Evolutionary conservation across 805 yeast species (phyloP), one percentile per base, ranked within the genome.

Genomic region (Candida silvicultrix): DNA sequence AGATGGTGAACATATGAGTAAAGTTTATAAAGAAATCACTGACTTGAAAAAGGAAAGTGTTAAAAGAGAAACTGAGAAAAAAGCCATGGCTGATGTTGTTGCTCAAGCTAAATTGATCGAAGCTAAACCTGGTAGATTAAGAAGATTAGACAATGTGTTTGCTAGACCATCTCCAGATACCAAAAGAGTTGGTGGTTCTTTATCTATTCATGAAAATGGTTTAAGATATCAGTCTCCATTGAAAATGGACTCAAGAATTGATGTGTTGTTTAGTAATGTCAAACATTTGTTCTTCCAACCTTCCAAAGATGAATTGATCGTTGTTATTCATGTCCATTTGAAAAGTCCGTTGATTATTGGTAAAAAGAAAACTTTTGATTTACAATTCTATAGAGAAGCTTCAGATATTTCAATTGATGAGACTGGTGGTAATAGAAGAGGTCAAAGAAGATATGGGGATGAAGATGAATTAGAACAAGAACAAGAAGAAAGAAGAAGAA

Each of bases 391-490:
- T 71, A 77, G 98, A 52, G 99, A 94, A 66, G 98, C 97, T 12
- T 82, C 95, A 28, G 99, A 94, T 62, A 85, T 89, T 75, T 82
- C 95, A 3, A 89, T 89, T 58, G 99, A 94, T 67, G 99, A 94
- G 68, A 94, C 99, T 18, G 96, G 97, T 53, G 83, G 96, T 51
- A 84, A 88, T 69, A 81, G 97, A 66, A 78, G 77, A 53, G 84
- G 83, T 65, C 78, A 78, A 54, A 72, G 94, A 63, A 70, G 94
- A 60, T 94, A 94, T 63, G 99, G 99, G 41, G 99, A 94, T 64
- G 99, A 94, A 66, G 99, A 94, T 66, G 99, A 94, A 69, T 73
- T 94, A 53, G 98, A 94, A 67, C 97, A 92, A 67, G 99, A 94
- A 70, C 97, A 92, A 68, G 98, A 94, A 66, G 99, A 94, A 69